Conservation (phyloP, 441 rosid species). For the Pelargonium australe region DNA sequence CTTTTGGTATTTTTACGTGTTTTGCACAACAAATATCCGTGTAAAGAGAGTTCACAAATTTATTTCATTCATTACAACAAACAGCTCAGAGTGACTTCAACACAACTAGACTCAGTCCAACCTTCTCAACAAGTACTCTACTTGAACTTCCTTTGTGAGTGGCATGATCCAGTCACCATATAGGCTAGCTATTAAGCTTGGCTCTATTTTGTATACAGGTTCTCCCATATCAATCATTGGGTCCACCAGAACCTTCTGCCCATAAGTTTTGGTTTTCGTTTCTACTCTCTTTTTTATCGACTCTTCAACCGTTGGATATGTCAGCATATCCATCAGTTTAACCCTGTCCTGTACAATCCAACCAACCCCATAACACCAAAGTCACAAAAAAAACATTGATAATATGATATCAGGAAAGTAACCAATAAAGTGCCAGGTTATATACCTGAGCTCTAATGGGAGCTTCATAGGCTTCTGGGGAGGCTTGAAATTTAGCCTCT, state of each 20-base stretch:
- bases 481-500: conserved; percentile 69
- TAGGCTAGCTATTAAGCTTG: conserved; percentile 62
- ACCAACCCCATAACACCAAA: background rate
- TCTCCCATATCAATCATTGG: conserved; percentile 28
- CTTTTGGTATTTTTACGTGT: no score
- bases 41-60: no score
- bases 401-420: background rate
- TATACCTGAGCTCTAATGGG: conserved; percentile 69
- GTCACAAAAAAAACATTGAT: no score
- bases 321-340: conserved; percentile 59
- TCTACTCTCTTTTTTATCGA: conserved; percentile 64
- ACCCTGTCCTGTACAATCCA: conserved; percentile 44
- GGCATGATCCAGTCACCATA: conserved; percentile 96
- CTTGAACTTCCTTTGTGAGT: conserved; percentile 85
- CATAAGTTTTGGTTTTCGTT: conserved; percentile 60
- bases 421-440: background rate
- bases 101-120: conserved; percentile 33
- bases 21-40: no score
- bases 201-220: conserved; percentile 67
- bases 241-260: conserved; percentile 50
- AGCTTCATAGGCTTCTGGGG: conserved; percentile 50
- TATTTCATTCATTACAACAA: no score
- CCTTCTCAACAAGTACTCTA: conserved; percentile 72
- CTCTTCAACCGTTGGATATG: conserved; percentile 63
- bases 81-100: no score